phyloP scores from a whole-genome alignment of 2,329 filamentous ascomycete genomes.

The Xylariaceae sp. region DNA sequence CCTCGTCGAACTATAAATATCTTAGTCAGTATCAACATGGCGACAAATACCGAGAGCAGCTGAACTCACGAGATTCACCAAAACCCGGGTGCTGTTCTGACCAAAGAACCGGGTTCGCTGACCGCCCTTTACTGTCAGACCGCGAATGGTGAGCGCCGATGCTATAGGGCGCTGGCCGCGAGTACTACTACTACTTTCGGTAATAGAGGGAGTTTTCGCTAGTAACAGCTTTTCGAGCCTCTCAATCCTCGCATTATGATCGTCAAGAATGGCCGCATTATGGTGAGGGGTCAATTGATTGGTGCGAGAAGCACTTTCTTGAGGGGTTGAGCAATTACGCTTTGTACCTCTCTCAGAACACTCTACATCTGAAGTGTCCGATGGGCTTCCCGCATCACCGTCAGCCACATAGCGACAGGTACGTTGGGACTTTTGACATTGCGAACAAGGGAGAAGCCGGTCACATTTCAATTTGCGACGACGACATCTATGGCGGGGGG shows the following conservation, averaged over 20 bases:
- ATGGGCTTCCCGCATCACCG: slow-evolving; percentile 41
- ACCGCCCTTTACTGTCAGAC: slow-evolving; percentile 46
- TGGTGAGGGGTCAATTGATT: not conserved
- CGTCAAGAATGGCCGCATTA: slow-evolving; percentile 36
- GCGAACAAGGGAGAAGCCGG: slow-evolving; percentile 50
- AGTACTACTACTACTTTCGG: slow-evolving; percentile 3
- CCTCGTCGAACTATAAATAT: slow-evolving; percentile 45
- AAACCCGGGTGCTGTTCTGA: slow-evolving; percentile 47
- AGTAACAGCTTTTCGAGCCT: slow-evolving; percentile 48
- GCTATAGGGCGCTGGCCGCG: slow-evolving; percentile 13
- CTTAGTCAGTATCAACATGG: slow-evolving; percentile 2
- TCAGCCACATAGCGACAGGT: slow-evolving; percentile 49
- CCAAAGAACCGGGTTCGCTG: slow-evolving; percentile 48
- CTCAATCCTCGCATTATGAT: slow-evolving; percentile 46
- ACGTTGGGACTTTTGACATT: slow-evolving; percentile 54
- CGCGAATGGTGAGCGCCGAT: slow-evolving; percentile 42
- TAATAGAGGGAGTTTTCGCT: slow-evolving; percentile 32
- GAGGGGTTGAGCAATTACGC: slow-evolving; percentile 12
- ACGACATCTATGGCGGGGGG: slow-evolving; percentile 14
- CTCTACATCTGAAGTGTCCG: slow-evolving; percentile 43
- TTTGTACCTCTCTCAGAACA: slow-evolving; percentile 20
- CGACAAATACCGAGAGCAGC: not conserved
- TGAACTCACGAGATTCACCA: slow-evolving; percentile 47
- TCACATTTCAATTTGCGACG: slow-evolving; percentile 57
- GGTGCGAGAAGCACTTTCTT: slow-evolving; percentile 1